Evolutionary conservation across 371 early-diverging fungal species (phyloP), one percentile per base, ranked within the genome.

Genomic region (Actinomucor elegans): DNA sequence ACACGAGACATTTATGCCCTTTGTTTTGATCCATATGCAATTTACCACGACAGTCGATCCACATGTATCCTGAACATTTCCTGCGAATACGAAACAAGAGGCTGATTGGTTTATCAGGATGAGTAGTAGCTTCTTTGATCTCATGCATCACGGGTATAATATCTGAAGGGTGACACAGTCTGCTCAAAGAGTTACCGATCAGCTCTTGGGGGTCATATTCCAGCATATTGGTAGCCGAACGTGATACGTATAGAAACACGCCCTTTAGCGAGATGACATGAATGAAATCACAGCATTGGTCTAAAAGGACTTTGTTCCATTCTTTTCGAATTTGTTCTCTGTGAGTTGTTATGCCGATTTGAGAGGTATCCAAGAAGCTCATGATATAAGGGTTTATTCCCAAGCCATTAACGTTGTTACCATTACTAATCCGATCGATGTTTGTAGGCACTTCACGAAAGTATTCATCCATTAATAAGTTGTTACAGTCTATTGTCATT

Each of bases 111-210:
- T 55, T 63, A 18, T 56, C 58, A 37, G 61, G 18, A 56, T 52
- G 36, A 14, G 47, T 26, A 11, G 73, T 48, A 1, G 70, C 56
- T 17, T 75, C 73, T 50, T 77, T 77, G 15, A 87, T 60, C 52
- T 86, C 85, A 18, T 85, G 69, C 75, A 87, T 81, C n/a, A 81
- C 81, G 9, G 78, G 66, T 18, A 85, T 68, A 54, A 81, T 64
- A 53, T 87, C 87, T 3, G 80, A 81, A 20, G 85, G 83, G 52
- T 87, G 87, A 26, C 81, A 76, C 50, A 84, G 76, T 9, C 77
- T 75, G 24, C 71, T 67, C 31, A 87, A 55, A 6, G 71, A 56
- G 9, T 66, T 67, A 10, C 85, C 85, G 26, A 82, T 23, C 14
- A 87, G 53, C 23, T 85, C 85, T 9, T 69, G 61, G 8, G 74